phyloP scores from a whole-genome alignment of 805 yeast genomes.

The Peterozyma xylosa region DNA sequence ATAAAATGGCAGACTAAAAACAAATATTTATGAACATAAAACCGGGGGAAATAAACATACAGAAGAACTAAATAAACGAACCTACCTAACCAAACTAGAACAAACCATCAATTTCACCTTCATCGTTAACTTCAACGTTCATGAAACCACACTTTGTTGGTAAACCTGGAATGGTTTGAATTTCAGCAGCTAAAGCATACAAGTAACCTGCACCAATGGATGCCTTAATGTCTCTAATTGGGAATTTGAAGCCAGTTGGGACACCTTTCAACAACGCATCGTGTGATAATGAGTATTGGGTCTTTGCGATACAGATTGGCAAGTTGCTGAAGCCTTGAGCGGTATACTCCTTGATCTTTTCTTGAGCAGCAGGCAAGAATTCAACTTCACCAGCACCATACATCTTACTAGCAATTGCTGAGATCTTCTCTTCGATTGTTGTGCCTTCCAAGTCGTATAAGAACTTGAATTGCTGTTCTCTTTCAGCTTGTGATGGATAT shows the following conservation, averaged over 20 bases:
- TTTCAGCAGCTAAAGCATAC: conserved; percentile 94
- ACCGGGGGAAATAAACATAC: background rate
- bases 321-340: conserved; percentile 83
- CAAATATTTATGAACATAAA: background rate
- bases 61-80: background rate
- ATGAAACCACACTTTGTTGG: conserved; percentile 95
- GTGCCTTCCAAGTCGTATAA: conserved; percentile 61
- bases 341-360: conserved; percentile 75
- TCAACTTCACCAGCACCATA: conserved; percentile 88
- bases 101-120: conserved; percentile 90
- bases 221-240: conserved; percentile 89
- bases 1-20: too few relatives aligned
- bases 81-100: conserved; percentile 36
- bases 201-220: conserved; percentile 96
- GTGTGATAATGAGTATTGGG: conserved; percentile 93
- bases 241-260: conserved; percentile 89
- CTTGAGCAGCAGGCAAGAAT: conserved; percentile 71
- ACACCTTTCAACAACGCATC: conserved; percentile 92
- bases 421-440: conserved; percentile 73
- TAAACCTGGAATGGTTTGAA: conserved; percentile 95
- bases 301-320: conserved; percentile 96
- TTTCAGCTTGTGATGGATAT: conserved; percentile 25
- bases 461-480: conserved; percentile 43
- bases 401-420: conserved; percentile 77
- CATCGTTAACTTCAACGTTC: conserved; percentile 89